Percentiles rank a stretch among this genome's conserved stretches.
Evolutionary conservation across 2,329 filamentous ascomycete genomes (phyloP).

Genomic region (Colletotrichum sp.): DNA sequence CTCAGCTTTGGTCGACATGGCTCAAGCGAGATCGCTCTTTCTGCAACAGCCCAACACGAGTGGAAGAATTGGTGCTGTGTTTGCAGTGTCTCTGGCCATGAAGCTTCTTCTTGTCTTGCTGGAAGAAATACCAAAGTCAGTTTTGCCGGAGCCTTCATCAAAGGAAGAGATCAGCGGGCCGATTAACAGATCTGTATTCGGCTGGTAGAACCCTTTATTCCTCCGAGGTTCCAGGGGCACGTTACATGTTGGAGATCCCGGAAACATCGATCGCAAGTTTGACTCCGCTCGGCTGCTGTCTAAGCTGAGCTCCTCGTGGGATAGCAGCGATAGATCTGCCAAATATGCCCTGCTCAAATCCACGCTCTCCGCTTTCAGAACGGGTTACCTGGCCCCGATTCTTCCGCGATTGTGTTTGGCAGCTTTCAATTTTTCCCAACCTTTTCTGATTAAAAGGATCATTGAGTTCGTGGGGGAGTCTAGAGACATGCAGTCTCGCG

Average conservation of each 20-base stretch:
- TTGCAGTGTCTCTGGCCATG: constrained; percentile 26
- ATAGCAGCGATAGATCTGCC: background rate
- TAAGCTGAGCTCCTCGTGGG: background rate
- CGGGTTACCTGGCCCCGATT: background rate
- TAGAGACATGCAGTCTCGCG: background rate
- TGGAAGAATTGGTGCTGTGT: constrained; percentile 27
- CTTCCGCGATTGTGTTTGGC: constrained; percentile 3
- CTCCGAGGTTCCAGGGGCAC: constrained; percentile 22
- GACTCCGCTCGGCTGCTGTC: background rate
- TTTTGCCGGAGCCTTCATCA: constrained; percentile 21
- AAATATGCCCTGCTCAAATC: background rate
- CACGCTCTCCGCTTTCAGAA: background rate
- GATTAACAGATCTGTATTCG: constrained; percentile 36
- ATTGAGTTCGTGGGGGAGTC: background rate
- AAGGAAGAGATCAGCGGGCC: constrained; percentile 36
- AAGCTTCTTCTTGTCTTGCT: constrained; percentile 31
- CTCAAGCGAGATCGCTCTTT: constrained; percentile 35
- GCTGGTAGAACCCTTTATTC: constrained; percentile 38
- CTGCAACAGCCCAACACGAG: constrained; percentile 24
- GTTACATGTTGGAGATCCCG: constrained; percentile 14
- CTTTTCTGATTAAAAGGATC: constrained; percentile 17
- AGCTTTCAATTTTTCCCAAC: constrained; percentile 13
- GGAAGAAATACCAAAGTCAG: constrained; percentile 30
- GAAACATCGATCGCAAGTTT: constrained; percentile 9
- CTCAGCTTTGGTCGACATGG: constrained; percentile 36